These are phyloP conservation scores for Candida dajiaensis DNA, from an alignment of 805 yeast genomes.

Conservation along the genomic window DNA sequence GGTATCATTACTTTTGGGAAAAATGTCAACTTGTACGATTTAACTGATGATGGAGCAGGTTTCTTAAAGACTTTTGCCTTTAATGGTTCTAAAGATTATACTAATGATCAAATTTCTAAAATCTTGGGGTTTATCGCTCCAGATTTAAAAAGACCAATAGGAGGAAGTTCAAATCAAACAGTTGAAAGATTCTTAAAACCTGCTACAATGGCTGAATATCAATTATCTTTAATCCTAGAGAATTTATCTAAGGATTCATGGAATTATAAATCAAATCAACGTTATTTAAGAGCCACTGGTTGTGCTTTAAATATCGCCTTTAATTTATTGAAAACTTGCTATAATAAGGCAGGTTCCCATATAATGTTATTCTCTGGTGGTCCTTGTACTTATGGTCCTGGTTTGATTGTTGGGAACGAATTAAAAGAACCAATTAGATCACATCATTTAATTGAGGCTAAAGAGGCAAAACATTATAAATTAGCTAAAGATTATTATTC, in stretches of 20 bases:
- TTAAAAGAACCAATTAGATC: slow-evolving; percentile 62
- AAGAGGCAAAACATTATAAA: slow-evolving; percentile 34
- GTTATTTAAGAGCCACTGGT: slow-evolving; percentile 54
- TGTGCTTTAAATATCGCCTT: slow-evolving; percentile 48
- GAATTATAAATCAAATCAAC: slow-evolving; percentile 37
- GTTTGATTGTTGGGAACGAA: slow-evolving; percentile 47
- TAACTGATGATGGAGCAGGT: slow-evolving; percentile 30
- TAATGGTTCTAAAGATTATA: slow-evolving; percentile 51
- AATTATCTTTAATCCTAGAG: slow-evolving; percentile 43
- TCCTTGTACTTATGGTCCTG: slow-evolving; percentile 63
- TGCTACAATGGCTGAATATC: slow-evolving; percentile 36
- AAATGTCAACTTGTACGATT: slow-evolving; percentile 52
- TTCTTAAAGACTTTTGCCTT: slow-evolving; percentile 38
- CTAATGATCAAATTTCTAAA: slow-evolving; percentile 39
- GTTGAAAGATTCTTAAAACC: slow-evolving; percentile 14
- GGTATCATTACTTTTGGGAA: slow-evolving; percentile 58
- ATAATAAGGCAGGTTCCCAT: slow-evolving; percentile 47
- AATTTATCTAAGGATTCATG: slow-evolving; percentile 43
- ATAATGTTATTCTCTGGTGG: slow-evolving; percentile 54
- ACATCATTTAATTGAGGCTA: slow-evolving; percentile 53
- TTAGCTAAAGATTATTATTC: slow-evolving; percentile 42
- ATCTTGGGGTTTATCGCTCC: slow-evolving; percentile 39
- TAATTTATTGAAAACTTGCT: slow-evolving; percentile 31
- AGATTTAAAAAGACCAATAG: slow-evolving; percentile 22
- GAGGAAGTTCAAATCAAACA: slow-evolving; percentile 2